Evolutionary conservation across 345 rosid genomes (phyloP), one percentile per base, ranked within the genome.

Genomic region (Heritiera littoralis): DNA sequence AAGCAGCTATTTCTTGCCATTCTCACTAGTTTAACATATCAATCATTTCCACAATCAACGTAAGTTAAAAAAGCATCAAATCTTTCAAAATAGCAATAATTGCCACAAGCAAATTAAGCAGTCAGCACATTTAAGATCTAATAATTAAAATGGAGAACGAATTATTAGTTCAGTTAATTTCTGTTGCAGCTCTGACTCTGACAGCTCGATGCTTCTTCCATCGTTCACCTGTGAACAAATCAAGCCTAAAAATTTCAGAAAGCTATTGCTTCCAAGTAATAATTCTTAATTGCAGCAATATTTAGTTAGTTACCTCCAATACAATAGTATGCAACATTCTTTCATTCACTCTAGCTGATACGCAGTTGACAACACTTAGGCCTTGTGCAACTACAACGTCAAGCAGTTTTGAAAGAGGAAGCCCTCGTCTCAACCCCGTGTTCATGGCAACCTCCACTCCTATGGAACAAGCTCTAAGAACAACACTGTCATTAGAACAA

Each of bases 381-480:
- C 91, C 93, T 77, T 85, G 85, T 72, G 86, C 81, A 72, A 81
- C 80, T 75, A 88, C 55, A 59, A 86, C 81, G 73, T 84, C 82
- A 52, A 90, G 78, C 40, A 88, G 83, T 63, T 76, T 82, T 28
- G 98, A 92, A 41, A 94, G 81, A 15, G 81, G 82, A 18, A 84
- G 80, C 1, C 64, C 79, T 81, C 58, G 72, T 30, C 4, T 76
- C 64, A 64, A 82, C 59, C 28, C 66, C 69, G 64, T 81, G 18
- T 52, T 81, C 81, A 20, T 83, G 81, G 48, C 65, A 23, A 92
- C 79, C 88, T 92, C 93, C 11, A 87, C 77, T 1, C 93, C 93
- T n/a, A 72, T 80, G n/a, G 78, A 48, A 65, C 81, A 75, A 13
- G 75, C 86, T 45, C 80, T 70, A 69, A 86, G 84, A 3, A 66